These are phyloP conservation scores for Cercospora sesami DNA, from an alignment of 2,329 filamentous ascomycete genomes.

Conservation along the genomic window DNA sequence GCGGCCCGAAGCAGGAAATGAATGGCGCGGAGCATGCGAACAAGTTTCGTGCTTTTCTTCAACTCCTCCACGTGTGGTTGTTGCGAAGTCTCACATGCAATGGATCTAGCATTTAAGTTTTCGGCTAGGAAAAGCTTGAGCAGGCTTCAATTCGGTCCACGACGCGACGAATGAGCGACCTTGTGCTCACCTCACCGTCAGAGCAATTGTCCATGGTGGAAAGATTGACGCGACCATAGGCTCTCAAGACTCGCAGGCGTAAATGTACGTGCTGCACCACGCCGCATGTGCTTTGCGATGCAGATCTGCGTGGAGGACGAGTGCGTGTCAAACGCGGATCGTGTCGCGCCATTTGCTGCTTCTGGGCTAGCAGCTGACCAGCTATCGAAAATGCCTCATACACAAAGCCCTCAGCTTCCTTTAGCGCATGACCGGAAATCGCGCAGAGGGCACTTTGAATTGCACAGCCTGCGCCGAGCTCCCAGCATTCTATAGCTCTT, in stretches of 20 bases:
- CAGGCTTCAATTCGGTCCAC: not conserved
- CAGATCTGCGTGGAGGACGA: not conserved
- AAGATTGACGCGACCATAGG: not conserved
- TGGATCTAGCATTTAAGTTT: not conserved
- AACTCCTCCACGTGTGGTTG: not conserved
- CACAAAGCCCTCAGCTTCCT: not conserved
- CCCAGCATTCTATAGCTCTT: conserved; percentile 9
- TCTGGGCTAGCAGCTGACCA: conserved; percentile 7
- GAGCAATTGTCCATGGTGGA: not conserved
- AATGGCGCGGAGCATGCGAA: not conserved
- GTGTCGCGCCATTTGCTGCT: conserved; percentile 3
- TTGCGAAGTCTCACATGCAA: not conserved
- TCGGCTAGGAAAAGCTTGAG: not conserved
- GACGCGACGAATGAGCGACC: not conserved
- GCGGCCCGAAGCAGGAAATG: not conserved
- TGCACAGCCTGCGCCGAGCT: conserved; percentile 22
- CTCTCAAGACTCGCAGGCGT: not conserved
- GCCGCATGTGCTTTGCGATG: not conserved
- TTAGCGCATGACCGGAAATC: conserved; percentile 11
- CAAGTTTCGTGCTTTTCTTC: not conserved
- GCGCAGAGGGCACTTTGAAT: not conserved
- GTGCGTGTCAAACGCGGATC: not conserved
- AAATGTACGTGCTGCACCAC: not conserved
- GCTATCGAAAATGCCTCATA: conserved; percentile 19
- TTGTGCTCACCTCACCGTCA: not conserved